These are phyloP conservation scores for Stephania japonica DNA, from an alignment of 164 flowering plant species.

Conservation along the genomic window DNA sequence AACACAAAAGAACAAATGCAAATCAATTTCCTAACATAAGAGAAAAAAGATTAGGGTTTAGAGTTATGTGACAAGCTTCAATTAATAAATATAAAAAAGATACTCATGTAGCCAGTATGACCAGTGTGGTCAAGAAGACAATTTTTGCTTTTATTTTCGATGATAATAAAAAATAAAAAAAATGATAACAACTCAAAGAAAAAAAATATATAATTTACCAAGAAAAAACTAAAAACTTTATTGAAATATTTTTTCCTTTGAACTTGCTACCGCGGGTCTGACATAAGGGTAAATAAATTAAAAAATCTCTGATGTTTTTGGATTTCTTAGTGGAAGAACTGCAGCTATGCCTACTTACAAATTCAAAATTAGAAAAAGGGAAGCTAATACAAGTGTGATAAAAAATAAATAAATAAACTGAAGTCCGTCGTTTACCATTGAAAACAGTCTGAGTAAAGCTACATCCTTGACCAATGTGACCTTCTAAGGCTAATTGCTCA, in stretches of 20 bases:
- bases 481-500: constrained; percentile 49
- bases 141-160: too few relatives aligned
- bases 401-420: not conserved
- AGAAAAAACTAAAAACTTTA: not conserved
- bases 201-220: not conserved
- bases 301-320: not conserved
- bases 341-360: not conserved
- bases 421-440: constrained; percentile 47
- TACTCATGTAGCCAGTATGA: too few relatives aligned
- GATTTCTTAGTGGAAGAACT: not conserved
- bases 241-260: not conserved
- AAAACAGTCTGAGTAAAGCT: constrained; percentile 81
- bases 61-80: not conserved
- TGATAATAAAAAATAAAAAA: too few relatives aligned
- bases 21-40: not conserved
- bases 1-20: not conserved
- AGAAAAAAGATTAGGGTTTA: not conserved
- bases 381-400: not conserved
- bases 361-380: not conserved
- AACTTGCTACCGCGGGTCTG: not conserved
- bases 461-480: constrained; percentile 62
- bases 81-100: not conserved
- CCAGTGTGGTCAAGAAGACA: too few relatives aligned
- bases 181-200: not conserved
- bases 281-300: not conserved